Conservation (phyloP, 2,329 filamentous ascomycete species). For the Teratosphaeria pseudoeucalypti region DNA sequence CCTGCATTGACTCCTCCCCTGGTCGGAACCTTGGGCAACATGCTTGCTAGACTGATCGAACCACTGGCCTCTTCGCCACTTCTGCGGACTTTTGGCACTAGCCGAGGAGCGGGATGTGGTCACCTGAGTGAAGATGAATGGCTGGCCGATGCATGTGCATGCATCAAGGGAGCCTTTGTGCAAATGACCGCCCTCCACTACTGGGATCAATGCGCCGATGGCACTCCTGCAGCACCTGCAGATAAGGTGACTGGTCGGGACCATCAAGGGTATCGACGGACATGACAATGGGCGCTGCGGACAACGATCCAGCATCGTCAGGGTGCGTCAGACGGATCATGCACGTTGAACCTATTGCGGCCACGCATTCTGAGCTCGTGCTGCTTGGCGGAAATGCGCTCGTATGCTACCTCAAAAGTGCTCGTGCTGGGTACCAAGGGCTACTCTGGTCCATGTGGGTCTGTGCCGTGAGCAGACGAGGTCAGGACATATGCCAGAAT, state of each 20-base stretch:
- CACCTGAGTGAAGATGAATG: constrained; percentile 29
- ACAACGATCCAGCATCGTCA: constrained; percentile 1
- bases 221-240: constrained; percentile 29
- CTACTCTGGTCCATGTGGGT: neutral
- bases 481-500: neutral
- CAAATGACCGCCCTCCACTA: constrained; percentile 9
- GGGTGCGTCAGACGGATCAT: neutral
- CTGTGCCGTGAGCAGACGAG: neutral
- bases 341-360: neutral
- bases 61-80: constrained; percentile 34
- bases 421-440: neutral
- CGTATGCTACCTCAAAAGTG: neutral
- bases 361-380: constrained; percentile 2
- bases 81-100: constrained; percentile 30
- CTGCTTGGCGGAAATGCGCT: neutral
- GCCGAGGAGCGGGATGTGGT: constrained; percentile 28
- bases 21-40: constrained; percentile 11
- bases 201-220: constrained; percentile 9
- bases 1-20: constrained; percentile 14
- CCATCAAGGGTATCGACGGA: neutral
- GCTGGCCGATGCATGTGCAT: constrained; percentile 17
- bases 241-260: constrained; percentile 40
- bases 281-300: neutral
- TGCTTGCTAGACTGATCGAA: constrained; percentile 29
- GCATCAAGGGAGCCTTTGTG: constrained; percentile 6